Percentiles rank a stretch among this genome's conserved stretches.
Conservation (phyloP, 177 flowering plant genomes). For the Telopea speciosissima region DNA sequence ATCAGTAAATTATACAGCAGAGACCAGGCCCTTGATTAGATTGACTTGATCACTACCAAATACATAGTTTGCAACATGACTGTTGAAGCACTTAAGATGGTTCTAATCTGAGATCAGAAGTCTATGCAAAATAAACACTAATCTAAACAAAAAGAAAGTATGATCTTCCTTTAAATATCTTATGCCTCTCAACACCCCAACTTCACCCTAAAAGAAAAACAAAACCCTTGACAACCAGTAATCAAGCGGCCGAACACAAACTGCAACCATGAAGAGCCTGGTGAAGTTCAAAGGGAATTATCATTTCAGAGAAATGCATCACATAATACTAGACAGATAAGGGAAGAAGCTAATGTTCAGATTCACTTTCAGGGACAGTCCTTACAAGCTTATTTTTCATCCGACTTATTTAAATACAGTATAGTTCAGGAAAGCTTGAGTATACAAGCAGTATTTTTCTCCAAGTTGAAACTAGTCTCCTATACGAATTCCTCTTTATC, state of each 20-base stretch:
- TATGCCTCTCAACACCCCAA: too few species aligned
- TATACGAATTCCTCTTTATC: neutral
- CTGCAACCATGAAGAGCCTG: neutral
- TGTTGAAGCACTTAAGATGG: too few species aligned
- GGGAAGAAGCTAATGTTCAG: neutral
- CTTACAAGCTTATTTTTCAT: neutral
- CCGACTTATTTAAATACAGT: neutral
- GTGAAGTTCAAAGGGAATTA: too few species aligned
- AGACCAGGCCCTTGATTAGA: neutral
- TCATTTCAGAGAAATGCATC: neutral
- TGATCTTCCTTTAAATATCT: too few species aligned
- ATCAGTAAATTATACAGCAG: too few species aligned
- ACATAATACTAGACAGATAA: neutral
- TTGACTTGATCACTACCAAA: too few species aligned
- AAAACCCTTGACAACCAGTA: neutral
- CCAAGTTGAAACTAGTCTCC: neutral
- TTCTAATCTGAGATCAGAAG: too few species aligned
- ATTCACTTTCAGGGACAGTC: neutral
- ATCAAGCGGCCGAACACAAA: neutral
- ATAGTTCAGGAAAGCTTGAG: conserved; percentile 6
- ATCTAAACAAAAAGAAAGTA: too few species aligned
- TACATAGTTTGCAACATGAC: too few species aligned
- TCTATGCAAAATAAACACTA: too few species aligned
- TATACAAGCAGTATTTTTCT: conserved; percentile 1
- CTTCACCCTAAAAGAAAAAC: too few species aligned